Evolutionary conservation across 208 protist genomes (phyloP).

Genomic region (Wallacemonas sp.): DNA sequence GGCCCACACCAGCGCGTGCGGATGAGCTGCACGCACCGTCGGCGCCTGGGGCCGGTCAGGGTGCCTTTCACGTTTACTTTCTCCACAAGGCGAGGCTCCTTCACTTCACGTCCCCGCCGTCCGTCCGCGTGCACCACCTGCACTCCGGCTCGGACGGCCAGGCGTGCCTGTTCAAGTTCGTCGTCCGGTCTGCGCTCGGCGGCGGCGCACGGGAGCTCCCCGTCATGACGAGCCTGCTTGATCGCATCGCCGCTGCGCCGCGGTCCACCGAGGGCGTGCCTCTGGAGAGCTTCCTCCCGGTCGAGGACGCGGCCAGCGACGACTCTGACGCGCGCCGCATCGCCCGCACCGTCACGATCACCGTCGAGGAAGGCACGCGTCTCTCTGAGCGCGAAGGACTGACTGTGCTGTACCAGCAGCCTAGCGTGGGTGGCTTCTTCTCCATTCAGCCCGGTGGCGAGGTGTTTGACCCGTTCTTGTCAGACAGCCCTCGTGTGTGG

Average conservation of each 20-base stretch:
- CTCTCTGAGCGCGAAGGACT: slow-evolving; percentile 16
- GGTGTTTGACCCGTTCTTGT: slow-evolving; percentile 50
- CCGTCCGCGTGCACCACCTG: slow-evolving; percentile 8
- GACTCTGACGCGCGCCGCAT: background rate
- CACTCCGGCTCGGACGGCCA: background rate
- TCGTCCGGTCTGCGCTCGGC: background rate
- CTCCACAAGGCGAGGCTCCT: slow-evolving; percentile 7
- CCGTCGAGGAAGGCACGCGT: background rate
- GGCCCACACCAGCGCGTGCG: background rate
- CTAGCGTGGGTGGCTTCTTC: slow-evolving; percentile 48
- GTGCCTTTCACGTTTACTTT: slow-evolving; percentile 20
- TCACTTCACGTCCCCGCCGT: slow-evolving; percentile 7
- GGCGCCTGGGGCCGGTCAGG: slow-evolving; percentile 5
- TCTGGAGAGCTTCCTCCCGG: background rate
- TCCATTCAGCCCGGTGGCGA: slow-evolving; percentile 41
- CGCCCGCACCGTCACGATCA: background rate
- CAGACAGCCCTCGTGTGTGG: slow-evolving; percentile 35
- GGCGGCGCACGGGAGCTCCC: background rate
- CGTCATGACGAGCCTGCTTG: background rate
- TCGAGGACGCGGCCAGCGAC: background rate
- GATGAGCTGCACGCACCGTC: background rate
- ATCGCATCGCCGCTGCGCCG: background rate
- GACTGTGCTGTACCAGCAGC: slow-evolving; percentile 45
- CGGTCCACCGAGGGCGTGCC: background rate
- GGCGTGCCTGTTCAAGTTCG: slow-evolving; percentile 1